phyloP scores from a whole-genome alignment of 208 protist genomes.

The Acanthamoeba culbertsoni region DNA sequence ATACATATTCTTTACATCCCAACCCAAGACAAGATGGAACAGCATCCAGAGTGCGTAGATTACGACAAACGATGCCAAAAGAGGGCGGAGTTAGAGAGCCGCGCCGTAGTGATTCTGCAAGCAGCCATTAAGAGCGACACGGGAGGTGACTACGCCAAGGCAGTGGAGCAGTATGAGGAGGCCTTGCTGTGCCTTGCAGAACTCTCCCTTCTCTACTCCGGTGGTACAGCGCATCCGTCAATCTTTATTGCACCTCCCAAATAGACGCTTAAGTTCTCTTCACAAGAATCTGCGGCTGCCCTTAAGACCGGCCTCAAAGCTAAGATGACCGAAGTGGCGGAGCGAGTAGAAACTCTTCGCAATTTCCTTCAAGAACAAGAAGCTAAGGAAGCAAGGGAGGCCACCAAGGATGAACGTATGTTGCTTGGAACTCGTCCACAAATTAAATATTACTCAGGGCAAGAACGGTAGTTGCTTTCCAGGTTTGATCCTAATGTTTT shows the following conservation, averaged over 20 bases:
- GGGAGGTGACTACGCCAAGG: background rate
- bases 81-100: background rate
- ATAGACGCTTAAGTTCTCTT: too few relatives aligned
- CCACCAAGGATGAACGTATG: background rate
- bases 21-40: background rate
- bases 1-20: too few relatives aligned
- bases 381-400: background rate
- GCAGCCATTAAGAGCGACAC: slow-evolving; percentile 1
- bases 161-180: slow-evolving; percentile 11
- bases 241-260: too few relatives aligned
- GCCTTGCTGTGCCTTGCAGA: background rate
- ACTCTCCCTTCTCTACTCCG: background rate
- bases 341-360: background rate
- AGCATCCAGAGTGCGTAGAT: too few relatives aligned
- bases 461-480: too few relatives aligned
- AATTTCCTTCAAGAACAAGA: background rate
- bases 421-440: background rate
- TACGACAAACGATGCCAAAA: background rate
- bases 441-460: too few relatives aligned
- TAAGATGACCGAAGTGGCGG: background rate
- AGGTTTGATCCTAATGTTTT: background rate
- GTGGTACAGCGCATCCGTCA: background rate
- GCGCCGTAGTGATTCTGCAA: background rate
- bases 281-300: background rate
- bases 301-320: background rate